Evolutionary conservation across 345 rosid genomes (phyloP), one percentile per base, ranked within the genome.

Genomic region (Heritiera littoralis): DNA sequence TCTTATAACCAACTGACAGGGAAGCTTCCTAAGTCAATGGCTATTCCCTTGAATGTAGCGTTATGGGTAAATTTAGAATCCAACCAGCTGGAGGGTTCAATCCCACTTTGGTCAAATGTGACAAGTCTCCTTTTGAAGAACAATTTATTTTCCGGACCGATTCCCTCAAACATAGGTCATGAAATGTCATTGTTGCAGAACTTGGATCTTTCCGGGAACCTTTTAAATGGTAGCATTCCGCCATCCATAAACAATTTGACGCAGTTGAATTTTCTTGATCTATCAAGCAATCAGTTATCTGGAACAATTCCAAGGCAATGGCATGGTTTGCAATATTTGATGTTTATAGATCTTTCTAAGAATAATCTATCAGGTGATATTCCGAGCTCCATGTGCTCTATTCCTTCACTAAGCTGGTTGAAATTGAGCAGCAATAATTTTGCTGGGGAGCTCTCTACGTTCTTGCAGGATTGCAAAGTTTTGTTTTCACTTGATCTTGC

Each of bases 161-260:
- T 81, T 65, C 75, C 84, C 11, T 7, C 18, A 7, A 45, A 61
- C 28, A 28, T 72, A 6, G 84, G 60, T 9, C 18, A 43, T 1
- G 11, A 9, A 45, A 60, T 75, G 8, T 28, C 74, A n/a, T 0
- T 5, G 3, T 51, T 80, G 66, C 7, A 1, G 30, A 20, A 6
- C 5, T 38, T 80, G 1, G 52, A 64, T 38, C 40, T 78, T 48
- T 80, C 74, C 13, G 20, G 23, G 3, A 83, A 83, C 78, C 43
- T 14, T 18, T 65, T 83, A 8, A 66, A 60, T 61, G 86, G 86
- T 38, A 59, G 56, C 20, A 77, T 83, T 61, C 86, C 86, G 6
- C 12, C 75, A 15, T 77, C 85, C 18, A 38, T 83, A 12, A 40
- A 76, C 12, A 64, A 52, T 35, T 4, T 75, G 41, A 55, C 6